These are phyloP conservation scores for Aspergillus sparsus DNA, from an alignment of 495 filamentous ascomycete species.

Conservation along the genomic window DNA sequence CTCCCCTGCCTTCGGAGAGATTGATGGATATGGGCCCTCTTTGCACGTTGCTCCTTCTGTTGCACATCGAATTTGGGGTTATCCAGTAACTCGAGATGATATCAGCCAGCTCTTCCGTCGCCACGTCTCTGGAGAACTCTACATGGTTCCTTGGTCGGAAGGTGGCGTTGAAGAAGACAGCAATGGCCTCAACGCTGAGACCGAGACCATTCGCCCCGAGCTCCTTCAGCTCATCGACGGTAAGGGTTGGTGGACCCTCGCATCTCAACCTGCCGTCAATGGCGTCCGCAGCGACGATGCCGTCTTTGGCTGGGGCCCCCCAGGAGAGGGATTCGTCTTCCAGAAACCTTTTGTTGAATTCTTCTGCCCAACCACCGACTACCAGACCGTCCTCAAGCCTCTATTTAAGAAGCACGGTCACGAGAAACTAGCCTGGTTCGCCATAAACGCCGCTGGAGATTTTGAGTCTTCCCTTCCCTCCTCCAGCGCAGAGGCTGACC, in stretches of 20 bases:
- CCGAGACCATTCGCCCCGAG: constrained; percentile 69
- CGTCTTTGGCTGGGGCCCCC: constrained; percentile 94
- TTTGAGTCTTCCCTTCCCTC: constrained; percentile 63
- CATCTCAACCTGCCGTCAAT: constrained; percentile 94
- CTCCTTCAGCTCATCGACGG: constrained; percentile 69
- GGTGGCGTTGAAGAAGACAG: constrained; percentile 63
- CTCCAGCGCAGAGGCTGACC: constrained; percentile 34
- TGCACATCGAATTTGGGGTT: constrained; percentile 81
- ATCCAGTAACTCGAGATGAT: constrained; percentile 65
- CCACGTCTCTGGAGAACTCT: constrained; percentile 73
- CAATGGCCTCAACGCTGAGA: constrained; percentile 68
- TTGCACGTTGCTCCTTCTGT: constrained; percentile 78
- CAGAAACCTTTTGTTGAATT: constrained; percentile 98
- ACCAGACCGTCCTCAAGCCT: constrained; percentile 57
- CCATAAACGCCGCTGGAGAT: constrained; percentile 68
- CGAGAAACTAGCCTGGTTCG: constrained; percentile 79
- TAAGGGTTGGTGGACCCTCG: constrained; percentile 91
- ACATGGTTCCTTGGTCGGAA: constrained; percentile 89
- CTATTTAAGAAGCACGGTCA: constrained; percentile 59
- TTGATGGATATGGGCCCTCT: constrained; percentile 91
- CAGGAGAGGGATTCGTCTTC: constrained; percentile 86
- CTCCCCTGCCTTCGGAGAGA: constrained; percentile 90
- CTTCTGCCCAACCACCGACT: constrained; percentile 75
- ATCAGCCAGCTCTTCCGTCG: constrained; percentile 77
- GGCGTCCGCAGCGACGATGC: constrained; percentile 71